Conservation (phyloP, 2,329 filamentous ascomycete genomes). For the Lachnellula subtilissima region DNA sequence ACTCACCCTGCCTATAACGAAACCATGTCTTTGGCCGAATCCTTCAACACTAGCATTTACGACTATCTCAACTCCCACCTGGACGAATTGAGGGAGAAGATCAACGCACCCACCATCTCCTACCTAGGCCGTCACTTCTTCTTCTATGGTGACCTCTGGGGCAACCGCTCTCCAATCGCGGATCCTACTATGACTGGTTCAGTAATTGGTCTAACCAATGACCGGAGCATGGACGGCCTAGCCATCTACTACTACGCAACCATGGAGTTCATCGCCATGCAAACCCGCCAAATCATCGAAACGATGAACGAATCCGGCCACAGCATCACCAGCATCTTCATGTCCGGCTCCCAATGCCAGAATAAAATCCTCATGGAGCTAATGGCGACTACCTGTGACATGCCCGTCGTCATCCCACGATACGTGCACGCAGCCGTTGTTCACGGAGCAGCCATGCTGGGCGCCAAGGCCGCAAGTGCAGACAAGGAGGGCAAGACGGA, state of each 20-base stretch:
- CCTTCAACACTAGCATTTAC: conserved; percentile 84
- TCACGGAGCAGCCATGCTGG: conserved; percentile 97
- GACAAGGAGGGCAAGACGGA: conserved; percentile 74
- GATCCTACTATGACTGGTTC: conserved; percentile 90
- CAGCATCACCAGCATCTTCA: conserved; percentile 88
- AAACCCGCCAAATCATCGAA: conserved; percentile 92
- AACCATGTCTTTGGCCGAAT: conserved; percentile 72
- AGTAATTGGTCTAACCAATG: conserved; percentile 79
- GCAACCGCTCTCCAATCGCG: conserved; percentile 90
- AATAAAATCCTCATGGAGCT: conserved; percentile 89
- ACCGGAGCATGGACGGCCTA: conserved; percentile 81
- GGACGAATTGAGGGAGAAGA: conserved; percentile 65
- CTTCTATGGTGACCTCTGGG: conserved; percentile 97
- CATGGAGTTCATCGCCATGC: conserved; percentile 96
- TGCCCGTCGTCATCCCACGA: conserved; percentile 88
- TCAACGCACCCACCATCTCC: conserved; percentile 68
- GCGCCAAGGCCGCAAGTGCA: conserved; percentile 90
- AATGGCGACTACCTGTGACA: conserved; percentile 82
- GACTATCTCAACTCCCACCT: conserved; percentile 91
- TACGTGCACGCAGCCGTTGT: conserved; percentile 96
- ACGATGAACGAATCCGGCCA: conserved; percentile 91
- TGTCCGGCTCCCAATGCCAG: conserved; percentile 97
- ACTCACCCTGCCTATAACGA: conserved; percentile 88
- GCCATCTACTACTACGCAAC: conserved; percentile 92
- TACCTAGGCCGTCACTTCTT: conserved; percentile 92